These are phyloP conservation scores for Pterocarpus santalinus DNA, from an alignment of 306 rosid species.

Conservation along the genomic window DNA sequence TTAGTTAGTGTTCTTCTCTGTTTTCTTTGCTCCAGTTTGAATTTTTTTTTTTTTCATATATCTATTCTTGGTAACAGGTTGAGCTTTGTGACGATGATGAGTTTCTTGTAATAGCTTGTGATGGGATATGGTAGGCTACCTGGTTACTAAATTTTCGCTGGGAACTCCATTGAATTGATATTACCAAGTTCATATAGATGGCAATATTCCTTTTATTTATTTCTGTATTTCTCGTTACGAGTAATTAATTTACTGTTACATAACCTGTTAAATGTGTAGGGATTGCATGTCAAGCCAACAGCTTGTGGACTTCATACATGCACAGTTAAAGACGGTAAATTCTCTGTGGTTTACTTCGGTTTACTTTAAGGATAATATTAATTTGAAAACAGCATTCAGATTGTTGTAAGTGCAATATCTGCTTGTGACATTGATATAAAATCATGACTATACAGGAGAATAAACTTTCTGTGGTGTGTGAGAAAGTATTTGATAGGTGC, in stretches of 20 bases:
- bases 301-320: constrained; percentile 80
- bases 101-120: constrained; percentile 94
- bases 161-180: constrained; percentile 2
- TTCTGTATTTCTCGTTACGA: background rate
- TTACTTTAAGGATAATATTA: constrained; percentile 25
- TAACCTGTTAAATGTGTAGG: constrained; percentile 58
- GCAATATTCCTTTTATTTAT: background rate
- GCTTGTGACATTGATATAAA: constrained; percentile 8
- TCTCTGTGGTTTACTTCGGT: constrained; percentile 16
- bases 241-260: background rate
- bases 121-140: constrained; percentile 88
- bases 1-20: background rate
- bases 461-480: constrained; percentile 81
- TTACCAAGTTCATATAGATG: constrained; percentile 27
- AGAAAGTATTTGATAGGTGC: constrained; percentile 90
- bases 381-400: constrained; percentile 9
- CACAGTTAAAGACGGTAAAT: constrained; percentile 73
- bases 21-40: constrained; percentile 13
- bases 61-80: constrained; percentile 59
- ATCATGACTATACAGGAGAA: constrained; percentile 71
- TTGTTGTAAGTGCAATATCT: constrained; percentile 14
- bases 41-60: background rate
- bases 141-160: constrained; percentile 23
- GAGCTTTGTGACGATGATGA: constrained; percentile 92
- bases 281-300: constrained; percentile 98